These are phyloP conservation scores for Abelmoschus esculentus DNA, from an alignment of 345 rosid species.

Conservation along the genomic window DNA sequence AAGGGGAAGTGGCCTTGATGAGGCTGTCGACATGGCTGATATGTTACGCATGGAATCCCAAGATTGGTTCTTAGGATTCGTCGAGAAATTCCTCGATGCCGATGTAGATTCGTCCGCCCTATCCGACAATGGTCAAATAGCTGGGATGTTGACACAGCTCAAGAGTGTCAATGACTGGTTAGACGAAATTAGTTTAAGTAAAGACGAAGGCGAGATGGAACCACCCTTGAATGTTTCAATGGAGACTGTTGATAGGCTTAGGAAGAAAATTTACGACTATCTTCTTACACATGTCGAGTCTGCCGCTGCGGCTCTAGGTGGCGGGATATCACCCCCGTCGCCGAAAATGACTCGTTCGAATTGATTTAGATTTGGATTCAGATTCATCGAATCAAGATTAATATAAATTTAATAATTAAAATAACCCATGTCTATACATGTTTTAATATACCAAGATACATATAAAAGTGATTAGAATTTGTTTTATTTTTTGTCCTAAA, in stretches of 20 bases:
- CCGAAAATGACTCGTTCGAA: constrained; percentile 32
- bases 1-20: constrained; percentile 57
- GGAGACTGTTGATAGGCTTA: constrained; percentile 56
- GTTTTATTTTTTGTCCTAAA: too few species aligned
- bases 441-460: too few species aligned
- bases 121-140: constrained; percentile 75
- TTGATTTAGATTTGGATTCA: too few species aligned
- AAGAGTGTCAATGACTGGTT: constrained; percentile 96
- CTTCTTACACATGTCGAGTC: constrained; percentile 87
- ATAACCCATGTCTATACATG: too few species aligned
- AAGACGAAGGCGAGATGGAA: constrained; percentile 38
- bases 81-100: constrained; percentile 79
- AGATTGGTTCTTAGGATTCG: constrained; percentile 88
- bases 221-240: constrained; percentile 33
- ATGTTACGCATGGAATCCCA: constrained; percentile 67
- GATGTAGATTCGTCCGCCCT: constrained; percentile 51
- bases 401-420: too few species aligned
- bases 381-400: too few species aligned
- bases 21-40: constrained; percentile 68
- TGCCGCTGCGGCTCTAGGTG: constrained; percentile 86
- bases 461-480: too few species aligned
- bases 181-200: constrained; percentile 54
- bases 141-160: constrained; percentile 88
- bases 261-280: constrained; percentile 88
- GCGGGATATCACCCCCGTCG: constrained; percentile 43